Conservation (phyloP, 345 rosid species). For the Garcia nutans region DNA sequence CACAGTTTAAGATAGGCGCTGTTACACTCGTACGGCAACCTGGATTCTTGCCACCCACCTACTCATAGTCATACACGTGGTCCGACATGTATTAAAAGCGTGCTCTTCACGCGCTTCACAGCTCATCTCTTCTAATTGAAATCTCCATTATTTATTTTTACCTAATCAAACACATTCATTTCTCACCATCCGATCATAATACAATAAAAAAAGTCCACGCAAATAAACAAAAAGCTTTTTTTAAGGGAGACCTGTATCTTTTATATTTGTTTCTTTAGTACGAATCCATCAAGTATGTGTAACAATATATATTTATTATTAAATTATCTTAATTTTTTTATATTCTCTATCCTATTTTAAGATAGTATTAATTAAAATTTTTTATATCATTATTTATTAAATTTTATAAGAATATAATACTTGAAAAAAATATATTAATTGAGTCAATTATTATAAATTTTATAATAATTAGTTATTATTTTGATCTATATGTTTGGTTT, state of each 20-base stretch:
- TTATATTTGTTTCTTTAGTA: not conserved
- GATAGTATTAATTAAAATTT: too few species aligned
- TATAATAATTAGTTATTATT: too few species aligned
- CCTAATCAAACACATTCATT: not conserved
- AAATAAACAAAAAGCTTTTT: slow-evolving; percentile 3
- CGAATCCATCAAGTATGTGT: too few species aligned
- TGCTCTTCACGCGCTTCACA: slow-evolving; percentile 29
- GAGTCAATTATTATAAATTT: too few species aligned
- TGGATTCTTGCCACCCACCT: not conserved
- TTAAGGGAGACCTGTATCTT: not conserved
- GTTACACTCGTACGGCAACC: slow-evolving; percentile 9
- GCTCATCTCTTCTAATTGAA: not conserved
- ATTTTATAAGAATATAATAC: too few species aligned
- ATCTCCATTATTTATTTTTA: not conserved
- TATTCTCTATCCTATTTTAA: too few species aligned
- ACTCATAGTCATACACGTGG: not conserved
- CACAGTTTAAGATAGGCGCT: not conserved
- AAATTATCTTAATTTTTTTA: too few species aligned
- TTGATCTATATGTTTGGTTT: too few species aligned
- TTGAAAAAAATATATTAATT: too few species aligned
- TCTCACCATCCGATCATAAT: slow-evolving; percentile 38
- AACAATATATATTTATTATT: too few species aligned
- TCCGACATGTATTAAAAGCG: not conserved
- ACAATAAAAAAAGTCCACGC: slow-evolving; percentile 22
- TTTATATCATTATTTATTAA: too few species aligned